Conservation (phyloP, 2,329 filamentous ascomycete species). For the Penicillium palitans region DNA sequence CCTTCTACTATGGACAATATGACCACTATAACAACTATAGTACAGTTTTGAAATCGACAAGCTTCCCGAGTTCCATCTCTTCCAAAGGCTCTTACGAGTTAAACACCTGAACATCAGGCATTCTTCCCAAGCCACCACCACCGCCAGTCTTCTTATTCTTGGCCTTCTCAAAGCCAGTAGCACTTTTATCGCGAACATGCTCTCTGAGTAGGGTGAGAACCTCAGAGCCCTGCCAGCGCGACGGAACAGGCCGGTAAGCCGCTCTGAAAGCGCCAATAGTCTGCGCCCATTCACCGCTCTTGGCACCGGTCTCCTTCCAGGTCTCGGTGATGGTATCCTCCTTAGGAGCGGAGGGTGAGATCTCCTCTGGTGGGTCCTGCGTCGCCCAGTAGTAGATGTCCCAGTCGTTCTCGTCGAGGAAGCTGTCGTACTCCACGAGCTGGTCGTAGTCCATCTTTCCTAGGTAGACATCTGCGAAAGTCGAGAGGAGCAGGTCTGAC, state of each 20-base stretch:
- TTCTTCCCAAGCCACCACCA: constrained; percentile 47
- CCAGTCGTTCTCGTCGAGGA: constrained; percentile 99
- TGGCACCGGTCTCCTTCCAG: constrained; percentile 55
- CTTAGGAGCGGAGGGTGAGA: constrained; percentile 49
- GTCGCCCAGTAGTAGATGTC: constrained; percentile 99
- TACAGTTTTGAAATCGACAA: constrained; percentile 6
- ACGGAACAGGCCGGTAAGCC: constrained; percentile 85
- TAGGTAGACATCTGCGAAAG: constrained; percentile 83
- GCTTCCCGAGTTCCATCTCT: neutral
- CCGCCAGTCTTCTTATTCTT: constrained; percentile 41
- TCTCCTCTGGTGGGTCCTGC: constrained; percentile 63
- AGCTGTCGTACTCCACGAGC: constrained; percentile 80
- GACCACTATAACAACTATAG: constrained; percentile 11
- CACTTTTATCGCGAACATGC: constrained; percentile 74
- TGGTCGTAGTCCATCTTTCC: constrained; percentile 69
- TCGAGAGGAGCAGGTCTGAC: constrained; percentile 91
- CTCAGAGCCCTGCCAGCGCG: constrained; percentile 80
- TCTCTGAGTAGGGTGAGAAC: constrained; percentile 72
- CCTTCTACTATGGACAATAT: neutral
- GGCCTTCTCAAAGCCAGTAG: constrained; percentile 45
- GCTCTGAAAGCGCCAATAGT: constrained; percentile 93
- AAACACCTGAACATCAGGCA: constrained; percentile 50
- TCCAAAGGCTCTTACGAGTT: constrained; percentile 24
- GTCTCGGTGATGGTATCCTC: constrained; percentile 44
- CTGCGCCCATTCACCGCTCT: constrained; percentile 88